Percentiles rank a stretch among this genome's conserved stretches.
These are phyloP conservation scores for Penicillium arizonense DNA, from an alignment of 495 filamentous ascomycete genomes.

Conservation along the genomic window DNA sequence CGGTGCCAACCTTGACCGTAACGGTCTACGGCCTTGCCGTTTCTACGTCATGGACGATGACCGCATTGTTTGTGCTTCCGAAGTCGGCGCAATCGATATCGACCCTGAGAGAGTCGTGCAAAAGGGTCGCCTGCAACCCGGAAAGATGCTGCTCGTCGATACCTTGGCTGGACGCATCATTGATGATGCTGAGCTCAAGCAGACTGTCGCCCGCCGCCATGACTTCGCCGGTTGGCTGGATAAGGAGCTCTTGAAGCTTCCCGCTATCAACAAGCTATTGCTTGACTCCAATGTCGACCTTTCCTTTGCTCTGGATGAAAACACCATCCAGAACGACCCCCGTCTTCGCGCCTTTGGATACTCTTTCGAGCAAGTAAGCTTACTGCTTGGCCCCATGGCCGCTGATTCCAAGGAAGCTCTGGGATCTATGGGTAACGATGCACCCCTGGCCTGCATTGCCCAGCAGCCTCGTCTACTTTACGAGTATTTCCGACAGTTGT, in stretches of 20 bases:
- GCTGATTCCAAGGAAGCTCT: constrained; percentile 99
- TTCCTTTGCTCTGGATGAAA: constrained; percentile 61
- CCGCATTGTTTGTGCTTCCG: constrained; percentile 96
- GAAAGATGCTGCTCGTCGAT: constrained; percentile 97
- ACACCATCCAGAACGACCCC: constrained; percentile 80
- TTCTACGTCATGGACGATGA: constrained; percentile 99
- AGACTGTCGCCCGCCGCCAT: constrained; percentile 76
- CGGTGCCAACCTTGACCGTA: constrained; percentile 97
- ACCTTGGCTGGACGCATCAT: constrained; percentile 95
- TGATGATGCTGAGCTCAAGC: constrained; percentile 91
- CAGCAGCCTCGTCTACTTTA: constrained; percentile 86
- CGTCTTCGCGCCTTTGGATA: constrained; percentile 90
- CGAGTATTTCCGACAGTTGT: constrained; percentile 98
- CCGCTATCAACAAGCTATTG: constrained; percentile 66
- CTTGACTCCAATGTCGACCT: constrained; percentile 60
- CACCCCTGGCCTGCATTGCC: constrained; percentile 88
- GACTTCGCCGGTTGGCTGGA: constrained; percentile 91
- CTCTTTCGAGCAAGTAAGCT: constrained; percentile 92
- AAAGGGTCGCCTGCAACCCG: constrained; percentile 93
- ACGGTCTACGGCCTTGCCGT: constrained; percentile 93
- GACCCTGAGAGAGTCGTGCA: constrained; percentile 89
- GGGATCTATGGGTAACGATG: constrained; percentile 99
- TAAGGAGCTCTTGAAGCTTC: constrained; percentile 77
- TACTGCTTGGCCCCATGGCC: constrained; percentile 95
- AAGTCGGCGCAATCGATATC: constrained; percentile 92